A percentile compares a stretch with the other conserved stretches of the same genome.
phyloP scores from a whole-genome alignment of 2,329 filamentous ascomycete genomes.

The Talaromyces verruculosus region DNA sequence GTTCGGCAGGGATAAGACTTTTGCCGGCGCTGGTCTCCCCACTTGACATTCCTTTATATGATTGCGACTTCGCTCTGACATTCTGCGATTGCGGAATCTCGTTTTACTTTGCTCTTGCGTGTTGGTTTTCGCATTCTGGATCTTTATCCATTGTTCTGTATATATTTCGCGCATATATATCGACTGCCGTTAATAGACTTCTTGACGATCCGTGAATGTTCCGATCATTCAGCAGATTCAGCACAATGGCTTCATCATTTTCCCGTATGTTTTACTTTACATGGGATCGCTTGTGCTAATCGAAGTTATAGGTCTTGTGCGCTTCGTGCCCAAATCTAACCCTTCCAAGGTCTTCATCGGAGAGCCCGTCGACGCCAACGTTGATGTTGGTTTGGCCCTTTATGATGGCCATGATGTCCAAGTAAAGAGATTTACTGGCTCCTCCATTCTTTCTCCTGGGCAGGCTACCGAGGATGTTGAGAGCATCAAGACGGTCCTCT shows the following conservation, averaged over 20 bases:
- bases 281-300: conserved; percentile 5
- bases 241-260: conserved; percentile 39
- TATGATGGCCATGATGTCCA: conserved; percentile 57
- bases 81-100: background rate
- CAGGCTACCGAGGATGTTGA: conserved; percentile 47
- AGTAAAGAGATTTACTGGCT: conserved; percentile 59
- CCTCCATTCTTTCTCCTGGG: conserved; percentile 58
- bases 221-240: background rate
- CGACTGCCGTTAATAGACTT: background rate
- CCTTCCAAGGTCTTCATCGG: conserved; percentile 55
- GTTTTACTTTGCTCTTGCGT: background rate
- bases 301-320: conserved; percentile 54
- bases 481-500: conserved; percentile 48
- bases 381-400: conserved; percentile 60
- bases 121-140: background rate
- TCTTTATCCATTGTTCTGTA: background rate
- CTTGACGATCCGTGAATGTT: background rate
- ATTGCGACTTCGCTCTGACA: conserved; percentile 6
- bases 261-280: conserved; percentile 23
- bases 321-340: conserved; percentile 57
- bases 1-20: conserved; percentile 17
- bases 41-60: conserved; percentile 17
- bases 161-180: background rate
- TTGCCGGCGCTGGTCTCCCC: conserved; percentile 26
- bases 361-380: conserved; percentile 52